These are phyloP conservation scores for Guadua angustifolia DNA, from an alignment of 176 grass and related monocot species.

Conservation along the genomic window DNA sequence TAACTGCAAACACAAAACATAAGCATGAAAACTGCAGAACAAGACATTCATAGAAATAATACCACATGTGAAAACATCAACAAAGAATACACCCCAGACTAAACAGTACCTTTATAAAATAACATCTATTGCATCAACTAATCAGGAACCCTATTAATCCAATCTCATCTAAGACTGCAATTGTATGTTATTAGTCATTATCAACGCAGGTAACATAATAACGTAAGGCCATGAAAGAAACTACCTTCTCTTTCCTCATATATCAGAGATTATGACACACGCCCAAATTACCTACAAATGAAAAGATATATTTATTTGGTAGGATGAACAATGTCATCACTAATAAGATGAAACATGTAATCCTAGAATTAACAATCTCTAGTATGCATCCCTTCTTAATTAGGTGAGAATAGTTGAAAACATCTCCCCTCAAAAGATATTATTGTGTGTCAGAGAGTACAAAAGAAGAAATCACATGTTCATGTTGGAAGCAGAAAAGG, in stretches of 20 bases:
- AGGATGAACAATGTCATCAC: slow-evolving; percentile 85
- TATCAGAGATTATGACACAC: slow-evolving; percentile 94
- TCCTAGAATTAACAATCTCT: slow-evolving; percentile 66
- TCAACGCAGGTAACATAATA: slow-evolving; percentile 60
- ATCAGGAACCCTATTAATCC: slow-evolving; percentile 33
- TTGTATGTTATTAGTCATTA: slow-evolving; percentile 31
- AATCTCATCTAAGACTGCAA: slow-evolving; percentile 46
- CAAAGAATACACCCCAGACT: slow-evolving; percentile 13
- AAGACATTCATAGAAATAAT: slow-evolving; percentile 33
- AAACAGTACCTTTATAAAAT: not conserved
- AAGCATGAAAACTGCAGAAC: slow-evolving; percentile 19
- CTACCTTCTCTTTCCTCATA: slow-evolving; percentile 97
- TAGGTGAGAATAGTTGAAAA: slow-evolving; percentile 34
- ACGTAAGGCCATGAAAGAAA: slow-evolving; percentile 78
- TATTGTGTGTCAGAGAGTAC: slow-evolving; percentile 9
- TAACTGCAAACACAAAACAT: slow-evolving; percentile 40
- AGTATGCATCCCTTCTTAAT: slow-evolving; percentile 19
- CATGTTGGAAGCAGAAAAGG: slow-evolving; percentile 22
- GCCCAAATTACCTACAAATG: slow-evolving; percentile 98
- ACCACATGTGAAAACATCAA: slow-evolving; percentile 29
- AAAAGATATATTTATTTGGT: slow-evolving; percentile 98
- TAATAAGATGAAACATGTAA: slow-evolving; percentile 77
- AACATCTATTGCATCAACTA: slow-evolving; percentile 26
- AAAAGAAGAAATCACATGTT: slow-evolving; percentile 9
- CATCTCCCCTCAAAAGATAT: slow-evolving; percentile 11